Percentiles rank a stretch among this genome's conserved stretches.
Conservation (phyloP, 208 protist genomes). For the Leishmania guyanensis region DNA sequence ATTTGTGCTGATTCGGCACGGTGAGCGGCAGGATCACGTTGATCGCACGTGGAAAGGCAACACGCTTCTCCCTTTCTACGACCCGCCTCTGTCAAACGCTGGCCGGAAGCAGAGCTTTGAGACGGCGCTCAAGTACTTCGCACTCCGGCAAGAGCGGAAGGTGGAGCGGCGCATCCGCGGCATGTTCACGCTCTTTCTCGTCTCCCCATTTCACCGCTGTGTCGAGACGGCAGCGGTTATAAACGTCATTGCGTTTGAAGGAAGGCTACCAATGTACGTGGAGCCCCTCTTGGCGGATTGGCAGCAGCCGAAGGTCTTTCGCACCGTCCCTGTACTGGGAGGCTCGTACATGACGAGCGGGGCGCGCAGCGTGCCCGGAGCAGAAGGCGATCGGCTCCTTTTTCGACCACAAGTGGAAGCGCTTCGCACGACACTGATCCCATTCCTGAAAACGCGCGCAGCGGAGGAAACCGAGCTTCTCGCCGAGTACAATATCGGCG, state of each 20-base stretch:
- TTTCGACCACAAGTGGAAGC: slow-evolving; percentile 50
- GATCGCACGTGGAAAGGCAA: slow-evolving; percentile 71
- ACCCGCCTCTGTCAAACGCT: slow-evolving; percentile 79
- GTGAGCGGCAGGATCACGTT: slow-evolving; percentile 80
- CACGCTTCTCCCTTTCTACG: slow-evolving; percentile 52
- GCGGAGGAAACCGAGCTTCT: slow-evolving; percentile 30
- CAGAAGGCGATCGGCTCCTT: slow-evolving; percentile 16
- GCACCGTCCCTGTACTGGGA: slow-evolving; percentile 52
- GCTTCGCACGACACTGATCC: slow-evolving; percentile 39
- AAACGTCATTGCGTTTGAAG: slow-evolving; percentile 79
- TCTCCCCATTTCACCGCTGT: slow-evolving; percentile 85
- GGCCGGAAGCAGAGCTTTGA: slow-evolving; percentile 82
- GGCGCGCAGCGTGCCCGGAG: neutral
- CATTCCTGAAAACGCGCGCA: slow-evolving; percentile 51
- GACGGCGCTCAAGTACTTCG: slow-evolving; percentile 66
- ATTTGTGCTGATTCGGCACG: slow-evolving; percentile 75
- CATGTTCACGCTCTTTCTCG: slow-evolving; percentile 62
- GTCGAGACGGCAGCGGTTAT: slow-evolving; percentile 80
- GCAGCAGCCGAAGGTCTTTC: slow-evolving; percentile 77
- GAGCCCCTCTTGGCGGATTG: slow-evolving; percentile 81
- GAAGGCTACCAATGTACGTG: slow-evolving; percentile 71
- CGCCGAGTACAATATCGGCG: slow-evolving; percentile 21
- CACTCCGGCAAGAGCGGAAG: slow-evolving; percentile 44
- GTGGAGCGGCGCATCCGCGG: slow-evolving; percentile 67
- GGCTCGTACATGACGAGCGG: slow-evolving; percentile 44